phyloP scores from a whole-genome alignment of 129 eudicot genomes.

The Ambrosia artemisiifolia region DNA sequence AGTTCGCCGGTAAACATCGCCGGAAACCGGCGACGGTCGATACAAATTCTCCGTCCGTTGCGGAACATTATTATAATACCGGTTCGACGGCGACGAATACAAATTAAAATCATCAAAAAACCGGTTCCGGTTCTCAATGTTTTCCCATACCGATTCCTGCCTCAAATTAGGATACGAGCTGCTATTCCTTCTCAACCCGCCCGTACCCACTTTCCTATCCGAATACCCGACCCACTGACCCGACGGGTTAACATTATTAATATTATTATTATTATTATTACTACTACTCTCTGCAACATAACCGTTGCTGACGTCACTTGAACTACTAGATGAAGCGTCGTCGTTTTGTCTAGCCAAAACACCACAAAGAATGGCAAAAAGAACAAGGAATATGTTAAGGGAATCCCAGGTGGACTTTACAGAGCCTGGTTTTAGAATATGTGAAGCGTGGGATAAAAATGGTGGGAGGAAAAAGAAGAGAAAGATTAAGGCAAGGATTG shows the following conservation, averaged over 20 bases:
- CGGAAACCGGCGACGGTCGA: not conserved
- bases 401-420: slow-evolving; percentile 69
- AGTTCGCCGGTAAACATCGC: slow-evolving; percentile 6
- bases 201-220: slow-evolving; percentile 22
- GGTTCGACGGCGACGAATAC: not conserved
- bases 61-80: not conserved
- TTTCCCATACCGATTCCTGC: slow-evolving; percentile 46
- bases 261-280: not conserved
- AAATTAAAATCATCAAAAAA: slow-evolving; percentile 55
- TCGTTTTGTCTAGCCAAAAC: slow-evolving; percentile 61
- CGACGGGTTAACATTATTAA: slow-evolving; percentile 5
- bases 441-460: slow-evolving; percentile 45
- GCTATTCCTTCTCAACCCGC: slow-evolving; percentile 57
- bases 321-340: slow-evolving; percentile 26
- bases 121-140: slow-evolving; percentile 32
- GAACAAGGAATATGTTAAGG: slow-evolving; percentile 53
- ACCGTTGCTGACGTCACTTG: not conserved
- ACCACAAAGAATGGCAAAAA: slow-evolving; percentile 80
- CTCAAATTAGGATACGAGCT: slow-evolving; percentile 80
- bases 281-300: slow-evolving; percentile 1
- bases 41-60: slow-evolving; percentile 14
- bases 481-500: slow-evolving; percentile 39
- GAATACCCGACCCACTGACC: slow-evolving; percentile 37
- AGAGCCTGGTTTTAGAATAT: slow-evolving; percentile 46
- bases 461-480: slow-evolving; percentile 54